phyloP scores from a whole-genome alignment of 2,329 filamentous ascomycete genomes.

The Shiraia bambusicola region DNA sequence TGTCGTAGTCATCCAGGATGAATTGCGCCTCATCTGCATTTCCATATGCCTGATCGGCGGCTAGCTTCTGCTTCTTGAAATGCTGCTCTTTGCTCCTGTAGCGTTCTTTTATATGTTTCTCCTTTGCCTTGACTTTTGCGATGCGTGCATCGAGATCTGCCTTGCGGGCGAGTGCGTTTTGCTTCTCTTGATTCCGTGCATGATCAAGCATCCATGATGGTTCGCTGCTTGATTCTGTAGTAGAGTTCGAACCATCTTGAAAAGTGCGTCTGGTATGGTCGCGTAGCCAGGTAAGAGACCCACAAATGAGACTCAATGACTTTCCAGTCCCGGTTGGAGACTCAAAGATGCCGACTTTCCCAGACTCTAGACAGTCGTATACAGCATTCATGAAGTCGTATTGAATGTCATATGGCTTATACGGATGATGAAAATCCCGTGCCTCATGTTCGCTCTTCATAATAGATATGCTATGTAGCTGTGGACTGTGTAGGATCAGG shows the following conservation, averaged over 20 bases:
- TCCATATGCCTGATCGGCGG: conserved; percentile 6
- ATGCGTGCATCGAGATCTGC: conserved; percentile 74
- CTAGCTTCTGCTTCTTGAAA: conserved; percentile 47
- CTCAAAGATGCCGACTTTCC: conserved; percentile 85
- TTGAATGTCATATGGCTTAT: conserved; percentile 83
- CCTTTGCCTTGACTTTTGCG: conserved; percentile 60
- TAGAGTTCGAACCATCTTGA: conserved; percentile 55
- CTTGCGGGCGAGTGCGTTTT: conserved; percentile 66
- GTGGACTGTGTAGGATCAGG: no score
- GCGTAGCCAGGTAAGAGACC: conserved; percentile 86
- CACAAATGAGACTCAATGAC: conserved; percentile 88
- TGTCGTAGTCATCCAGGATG: conserved; percentile 73
- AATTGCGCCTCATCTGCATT: conserved; percentile 65
- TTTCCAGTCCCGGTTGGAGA: conserved; percentile 94
- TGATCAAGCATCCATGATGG: conserved; percentile 84
- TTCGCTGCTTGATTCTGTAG: conserved; percentile 63
- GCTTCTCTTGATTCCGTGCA: conserved; percentile 66
- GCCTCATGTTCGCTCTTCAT: conserved; percentile 19
- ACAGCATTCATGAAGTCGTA: conserved; percentile 82
- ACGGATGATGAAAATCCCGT: conserved; percentile 79
- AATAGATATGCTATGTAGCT: neutral
- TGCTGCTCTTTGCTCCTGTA: conserved; percentile 51
- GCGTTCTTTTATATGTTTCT: conserved; percentile 61
- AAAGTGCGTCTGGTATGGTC: conserved; percentile 68
- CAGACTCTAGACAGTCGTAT: conserved; percentile 75